Evolutionary conservation across 2,329 filamentous ascomycete species (phyloP).

Genomic region (Lecanicillium sp.): DNA sequence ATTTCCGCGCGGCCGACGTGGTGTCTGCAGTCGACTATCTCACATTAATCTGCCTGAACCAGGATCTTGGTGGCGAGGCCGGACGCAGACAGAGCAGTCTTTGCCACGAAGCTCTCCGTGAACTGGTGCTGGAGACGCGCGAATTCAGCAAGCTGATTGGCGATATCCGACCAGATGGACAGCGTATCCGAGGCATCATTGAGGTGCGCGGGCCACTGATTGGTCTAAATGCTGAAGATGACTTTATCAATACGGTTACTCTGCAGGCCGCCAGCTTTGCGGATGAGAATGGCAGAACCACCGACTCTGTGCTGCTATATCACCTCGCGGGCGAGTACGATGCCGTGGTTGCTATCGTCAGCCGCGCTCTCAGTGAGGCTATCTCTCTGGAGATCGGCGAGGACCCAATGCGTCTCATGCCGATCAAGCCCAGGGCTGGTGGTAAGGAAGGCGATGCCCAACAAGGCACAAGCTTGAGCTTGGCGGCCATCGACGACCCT

Average conservation of each 20-base stretch:
- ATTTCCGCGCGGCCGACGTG: conserved; percentile 87
- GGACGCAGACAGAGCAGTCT: conserved; percentile 72
- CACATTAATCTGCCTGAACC: conserved; percentile 82
- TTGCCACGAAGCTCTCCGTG: conserved; percentile 87
- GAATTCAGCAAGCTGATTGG: conserved; percentile 93
- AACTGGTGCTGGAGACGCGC: conserved; percentile 91
- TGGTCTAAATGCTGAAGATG: conserved; percentile 67
- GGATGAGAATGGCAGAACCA: conserved; percentile 87
- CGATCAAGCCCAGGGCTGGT: conserved; percentile 62
- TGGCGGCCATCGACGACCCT: conserved; percentile 53
- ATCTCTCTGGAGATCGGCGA: conserved; percentile 81
- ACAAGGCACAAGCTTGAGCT: conserved; percentile 49
- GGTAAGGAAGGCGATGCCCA: conserved; percentile 29
- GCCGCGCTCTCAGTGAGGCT: conserved; percentile 81
- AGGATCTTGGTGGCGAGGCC: conserved; percentile 66
- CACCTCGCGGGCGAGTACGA: conserved; percentile 95
- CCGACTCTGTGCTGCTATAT: conserved; percentile 89
- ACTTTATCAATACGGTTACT: conserved; percentile 88
- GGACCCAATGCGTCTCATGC: conserved; percentile 68
- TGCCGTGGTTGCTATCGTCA: conserved; percentile 84
- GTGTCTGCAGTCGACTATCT: conserved; percentile 92
- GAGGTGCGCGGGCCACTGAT: conserved; percentile 80
- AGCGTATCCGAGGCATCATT: conserved; percentile 77
- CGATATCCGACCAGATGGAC: conserved; percentile 81
- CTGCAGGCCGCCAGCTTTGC: conserved; percentile 86